Percentiles rank a stretch among this genome's conserved stretches.
phyloP scores from a whole-genome alignment of 768 basidiomycete species.

The Termitomyces sp. region DNA sequence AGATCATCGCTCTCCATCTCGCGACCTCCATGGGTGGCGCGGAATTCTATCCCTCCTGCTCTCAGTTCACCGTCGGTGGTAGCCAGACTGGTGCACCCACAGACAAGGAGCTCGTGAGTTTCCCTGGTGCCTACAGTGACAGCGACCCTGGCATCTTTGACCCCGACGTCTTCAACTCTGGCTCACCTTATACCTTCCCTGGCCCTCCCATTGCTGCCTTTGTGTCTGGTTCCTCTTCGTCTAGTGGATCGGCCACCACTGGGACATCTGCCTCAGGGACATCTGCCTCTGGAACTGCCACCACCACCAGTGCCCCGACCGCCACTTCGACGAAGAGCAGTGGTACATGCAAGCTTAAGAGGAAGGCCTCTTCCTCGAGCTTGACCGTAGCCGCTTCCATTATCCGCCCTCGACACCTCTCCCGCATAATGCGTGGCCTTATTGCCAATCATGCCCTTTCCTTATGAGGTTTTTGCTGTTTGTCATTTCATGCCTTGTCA shows the following conservation, averaged over 20 bases:
- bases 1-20: slow-evolving; percentile 78
- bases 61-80: slow-evolving; percentile 55
- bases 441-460: slow-evolving; percentile 12
- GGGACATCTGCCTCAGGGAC: too few relatives aligned
- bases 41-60: slow-evolving; percentile 79
- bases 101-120: slow-evolving; percentile 48
- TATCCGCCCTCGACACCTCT: slow-evolving; percentile 23
- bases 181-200: slow-evolving; percentile 40
- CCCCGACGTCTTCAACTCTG: slow-evolving; percentile 37
- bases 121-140: slow-evolving; percentile 75
- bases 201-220: slow-evolving; percentile 52
- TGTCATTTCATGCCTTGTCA: neutral
- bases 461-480: neutral
- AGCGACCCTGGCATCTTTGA: slow-evolving; percentile 69
- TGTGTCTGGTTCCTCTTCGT: slow-evolving; percentile 19
- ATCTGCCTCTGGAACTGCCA: slow-evolving; percentile 11
- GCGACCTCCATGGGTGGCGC: slow-evolving; percentile 55
- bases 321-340: slow-evolving; percentile 11
- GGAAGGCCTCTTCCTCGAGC: neutral
- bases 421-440: slow-evolving; percentile 28
- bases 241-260: neutral
- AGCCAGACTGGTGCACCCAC: slow-evolving; percentile 46
- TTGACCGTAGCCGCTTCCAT: slow-evolving; percentile 1
- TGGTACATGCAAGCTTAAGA: slow-evolving; percentile 20
- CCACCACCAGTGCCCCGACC: slow-evolving; percentile 1